A percentile compares a stretch with the other conserved stretches of the same genome.
Conservation (phyloP, 345 rosid genomes). For the Cardamine chenopodiifolia region DNA sequence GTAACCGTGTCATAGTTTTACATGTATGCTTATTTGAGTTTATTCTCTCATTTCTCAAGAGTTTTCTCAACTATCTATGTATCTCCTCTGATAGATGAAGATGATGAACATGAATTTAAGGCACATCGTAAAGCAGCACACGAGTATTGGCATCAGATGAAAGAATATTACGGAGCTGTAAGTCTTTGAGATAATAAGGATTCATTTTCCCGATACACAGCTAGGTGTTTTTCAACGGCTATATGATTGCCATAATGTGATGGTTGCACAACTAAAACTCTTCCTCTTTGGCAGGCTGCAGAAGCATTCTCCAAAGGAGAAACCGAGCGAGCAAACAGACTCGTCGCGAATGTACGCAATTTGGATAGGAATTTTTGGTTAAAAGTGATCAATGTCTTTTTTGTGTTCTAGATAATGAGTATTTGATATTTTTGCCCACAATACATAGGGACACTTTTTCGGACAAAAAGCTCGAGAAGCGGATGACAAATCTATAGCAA, state of each 20-base stretch:
- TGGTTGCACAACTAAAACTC: slow-evolving; percentile 28
- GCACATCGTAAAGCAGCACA: slow-evolving; percentile 57
- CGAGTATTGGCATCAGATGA: slow-evolving; percentile 61
- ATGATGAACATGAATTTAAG: slow-evolving; percentile 53
- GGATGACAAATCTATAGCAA: slow-evolving; percentile 57
- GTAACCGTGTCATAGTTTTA: slow-evolving; percentile 34
- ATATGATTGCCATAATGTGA: slow-evolving; percentile 24
- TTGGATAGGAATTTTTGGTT: slow-evolving; percentile 11
- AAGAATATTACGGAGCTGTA: slow-evolving; percentile 69
- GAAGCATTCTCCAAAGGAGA: slow-evolving; percentile 58
- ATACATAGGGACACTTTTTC: slow-evolving; percentile 60
- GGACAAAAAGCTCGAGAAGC: slow-evolving; percentile 59
- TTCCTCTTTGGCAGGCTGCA: slow-evolving; percentile 53
- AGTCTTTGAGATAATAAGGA: slow-evolving; percentile 23
- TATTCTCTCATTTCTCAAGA: slow-evolving; percentile 4
- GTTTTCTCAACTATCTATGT: slow-evolving; percentile 26
- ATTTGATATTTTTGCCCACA: slow-evolving; percentile 22
- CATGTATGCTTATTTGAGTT: slow-evolving; percentile 18
- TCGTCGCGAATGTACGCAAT: slow-evolving; percentile 49
- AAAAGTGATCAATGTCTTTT: slow-evolving; percentile 4
- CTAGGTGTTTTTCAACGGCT: not conserved
- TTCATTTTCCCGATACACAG: not conserved
- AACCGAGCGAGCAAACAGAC: slow-evolving; percentile 52
- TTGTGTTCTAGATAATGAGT: slow-evolving; percentile 11
- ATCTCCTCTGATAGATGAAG: slow-evolving; percentile 41